Percentiles rank a stretch among this genome's conserved stretches.
These are phyloP conservation scores for Grosmannia penicillata DNA, from an alignment of 2,329 filamentous ascomycete species.

Conservation along the genomic window DNA sequence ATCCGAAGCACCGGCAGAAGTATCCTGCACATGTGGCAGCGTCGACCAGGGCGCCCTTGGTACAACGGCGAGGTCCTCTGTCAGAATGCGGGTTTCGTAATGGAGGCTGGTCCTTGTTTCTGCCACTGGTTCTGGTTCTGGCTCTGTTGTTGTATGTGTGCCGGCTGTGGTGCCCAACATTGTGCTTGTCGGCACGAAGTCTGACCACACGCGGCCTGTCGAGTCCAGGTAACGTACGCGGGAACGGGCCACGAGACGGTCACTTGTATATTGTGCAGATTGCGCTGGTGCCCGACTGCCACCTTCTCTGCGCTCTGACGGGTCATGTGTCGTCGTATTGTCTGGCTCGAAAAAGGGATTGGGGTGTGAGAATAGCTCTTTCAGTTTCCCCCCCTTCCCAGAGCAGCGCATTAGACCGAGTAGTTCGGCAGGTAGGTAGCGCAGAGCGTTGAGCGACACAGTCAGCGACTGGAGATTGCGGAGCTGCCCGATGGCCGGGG, in stretches of 20 bases:
- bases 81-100: slow-evolving; percentile 1
- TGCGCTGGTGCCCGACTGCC: slow-evolving; percentile 3
- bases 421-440: slow-evolving; percentile 47
- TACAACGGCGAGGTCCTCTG: slow-evolving; percentile 5
- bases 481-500: slow-evolving; percentile 42
- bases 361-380: slow-evolving; percentile 40
- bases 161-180: no score
- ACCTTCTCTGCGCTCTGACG: neutral
- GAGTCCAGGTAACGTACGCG: slow-evolving; percentile 11
- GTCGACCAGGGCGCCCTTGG: slow-evolving; percentile 4
- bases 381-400: slow-evolving; percentile 26
- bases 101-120: neutral
- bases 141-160: no score
- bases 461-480: slow-evolving; percentile 47
- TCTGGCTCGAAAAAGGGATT: slow-evolving; percentile 41
- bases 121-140: neutral
- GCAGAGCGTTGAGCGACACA: slow-evolving; percentile 47
- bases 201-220: slow-evolving; percentile 5
- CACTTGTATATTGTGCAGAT: neutral
- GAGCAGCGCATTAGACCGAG: slow-evolving; percentile 31
- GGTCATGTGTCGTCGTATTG: slow-evolving; percentile 2
- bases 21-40: neutral
- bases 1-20: neutral
- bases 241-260: slow-evolving; percentile 9
- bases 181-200: neutral